These are phyloP conservation scores for Cystobasidium ongulense DNA, from an alignment of 768 basidiomycete species.

Conservation along the genomic window DNA sequence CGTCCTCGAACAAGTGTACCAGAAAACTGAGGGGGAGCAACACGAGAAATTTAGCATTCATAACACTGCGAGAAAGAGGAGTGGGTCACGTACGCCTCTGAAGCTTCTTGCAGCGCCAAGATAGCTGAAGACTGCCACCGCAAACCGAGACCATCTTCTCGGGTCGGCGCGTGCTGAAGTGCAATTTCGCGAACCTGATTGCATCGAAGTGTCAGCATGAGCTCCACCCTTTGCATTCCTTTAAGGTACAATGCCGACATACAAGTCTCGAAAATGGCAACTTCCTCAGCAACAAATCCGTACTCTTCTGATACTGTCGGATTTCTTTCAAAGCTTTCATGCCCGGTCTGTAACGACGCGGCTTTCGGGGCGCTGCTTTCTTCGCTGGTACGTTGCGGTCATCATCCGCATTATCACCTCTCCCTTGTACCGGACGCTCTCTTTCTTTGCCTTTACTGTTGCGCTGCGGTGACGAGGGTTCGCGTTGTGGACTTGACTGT, in stretches of 20 bases:
- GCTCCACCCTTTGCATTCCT: background rate
- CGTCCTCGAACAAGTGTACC: constrained; percentile 95
- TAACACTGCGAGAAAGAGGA: background rate
- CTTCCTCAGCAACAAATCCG: constrained; percentile 42
- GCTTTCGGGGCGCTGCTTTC: constrained; percentile 55
- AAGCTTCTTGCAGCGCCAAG: constrained; percentile 89
- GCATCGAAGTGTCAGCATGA: background rate
- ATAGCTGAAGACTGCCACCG: constrained; percentile 96
- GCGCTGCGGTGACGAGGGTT: background rate
- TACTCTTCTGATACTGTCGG: constrained; percentile 77
- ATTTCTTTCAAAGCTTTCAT: constrained; percentile 99
- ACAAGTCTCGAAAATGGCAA: constrained; percentile 59
- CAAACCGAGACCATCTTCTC: constrained; percentile 55
- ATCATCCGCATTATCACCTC: background rate
- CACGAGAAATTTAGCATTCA: too few relatives aligned
- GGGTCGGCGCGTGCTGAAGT: constrained; percentile 59
- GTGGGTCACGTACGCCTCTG: constrained; percentile 62
- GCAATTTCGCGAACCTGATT: constrained; percentile 88
- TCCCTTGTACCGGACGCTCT: background rate
- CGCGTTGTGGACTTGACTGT: background rate
- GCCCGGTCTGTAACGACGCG: constrained; percentile 56
- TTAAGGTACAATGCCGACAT: constrained; percentile 43
- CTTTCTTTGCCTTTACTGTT: background rate
- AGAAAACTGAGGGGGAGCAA: constrained; percentile 48
- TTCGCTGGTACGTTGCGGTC: background rate